Conservation (phyloP, 139 green algal species). For the Picochlorum sp. region DNA sequence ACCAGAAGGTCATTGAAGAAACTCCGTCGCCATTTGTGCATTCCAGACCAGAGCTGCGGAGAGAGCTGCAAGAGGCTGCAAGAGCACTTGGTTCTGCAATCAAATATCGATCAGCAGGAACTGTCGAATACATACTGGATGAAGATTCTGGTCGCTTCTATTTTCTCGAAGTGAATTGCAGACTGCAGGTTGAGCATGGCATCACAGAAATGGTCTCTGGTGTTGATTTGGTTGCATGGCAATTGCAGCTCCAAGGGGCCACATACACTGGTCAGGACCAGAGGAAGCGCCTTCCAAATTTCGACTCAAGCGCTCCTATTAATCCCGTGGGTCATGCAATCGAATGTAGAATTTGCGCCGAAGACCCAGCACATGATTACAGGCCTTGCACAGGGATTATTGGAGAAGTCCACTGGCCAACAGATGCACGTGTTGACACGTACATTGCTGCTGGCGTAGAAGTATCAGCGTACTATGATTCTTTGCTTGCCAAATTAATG, state of each 20-base stretch:
- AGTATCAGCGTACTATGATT: constrained; percentile 62
- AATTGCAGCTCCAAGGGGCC: constrained; percentile 56
- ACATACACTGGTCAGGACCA: constrained; percentile 17
- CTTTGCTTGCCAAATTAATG: constrained; percentile 72
- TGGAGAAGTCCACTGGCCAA: constrained; percentile 23
- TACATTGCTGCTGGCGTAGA: constrained; percentile 69
- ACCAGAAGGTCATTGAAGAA: constrained; percentile 80
- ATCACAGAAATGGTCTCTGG: constrained; percentile 77
- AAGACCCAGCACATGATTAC: constrained; percentile 78
- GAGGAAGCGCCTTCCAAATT: constrained; percentile 9
- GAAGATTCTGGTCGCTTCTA: constrained; percentile 61
- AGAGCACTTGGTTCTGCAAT: constrained; percentile 40
- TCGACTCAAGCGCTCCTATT: constrained; percentile 1
- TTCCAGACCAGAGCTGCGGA: constrained; percentile 23
- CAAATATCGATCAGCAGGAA: constrained; percentile 52
- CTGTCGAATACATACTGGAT: constrained; percentile 79
- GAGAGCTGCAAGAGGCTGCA: constrained; percentile 41
- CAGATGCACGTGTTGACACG: constrained; percentile 52
- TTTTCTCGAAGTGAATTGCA: constrained; percentile 82
- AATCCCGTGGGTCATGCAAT: constrained; percentile 40
- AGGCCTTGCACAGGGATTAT: constrained; percentile 58
- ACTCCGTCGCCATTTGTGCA: constrained; percentile 53
- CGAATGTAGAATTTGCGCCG: constrained; percentile 68
- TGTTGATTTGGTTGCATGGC: constrained; percentile 71
- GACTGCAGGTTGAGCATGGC: constrained; percentile 84